Percentiles rank a stretch among this genome's conserved stretches.
Evolutionary conservation across 2,329 filamentous ascomycete genomes (phyloP).

Genomic region (Sclerotinia sclerotiorum): DNA sequence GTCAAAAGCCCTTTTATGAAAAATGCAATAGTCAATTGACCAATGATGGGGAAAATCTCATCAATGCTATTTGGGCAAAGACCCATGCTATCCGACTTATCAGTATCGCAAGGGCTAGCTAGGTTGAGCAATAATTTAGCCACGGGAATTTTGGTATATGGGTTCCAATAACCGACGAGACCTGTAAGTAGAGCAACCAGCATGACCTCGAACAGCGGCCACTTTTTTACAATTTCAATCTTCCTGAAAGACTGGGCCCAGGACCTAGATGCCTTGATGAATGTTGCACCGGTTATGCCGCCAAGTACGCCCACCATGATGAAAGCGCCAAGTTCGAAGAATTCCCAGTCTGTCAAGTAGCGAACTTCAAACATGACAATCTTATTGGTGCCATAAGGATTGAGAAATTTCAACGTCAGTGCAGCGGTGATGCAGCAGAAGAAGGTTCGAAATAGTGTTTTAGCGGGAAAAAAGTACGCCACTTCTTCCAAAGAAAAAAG

Average conservation of each 20-base stretch:
- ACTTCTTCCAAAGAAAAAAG: conserved; percentile 95
- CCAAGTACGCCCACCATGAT: conserved; percentile 83
- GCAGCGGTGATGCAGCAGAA: conserved; percentile 97
- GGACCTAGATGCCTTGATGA: conserved; percentile 90
- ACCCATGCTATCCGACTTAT: conserved; percentile 63
- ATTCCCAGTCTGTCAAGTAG: conserved; percentile 87
- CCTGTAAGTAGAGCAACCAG: conserved; percentile 85
- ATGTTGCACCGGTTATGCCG: conserved; percentile 80
- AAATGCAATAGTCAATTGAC: conserved; percentile 73
- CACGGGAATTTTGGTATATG: conserved; percentile 83
- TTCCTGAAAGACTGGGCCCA: conserved; percentile 91
- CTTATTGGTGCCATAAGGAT: conserved; percentile 94
- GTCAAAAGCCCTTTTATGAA: conserved; percentile 88
- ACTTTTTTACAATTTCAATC: conserved; percentile 74
- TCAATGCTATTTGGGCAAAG: conserved; percentile 72
- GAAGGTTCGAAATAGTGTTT: conserved; percentile 95
- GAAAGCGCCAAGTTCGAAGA: conserved; percentile 85
- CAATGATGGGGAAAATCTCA: conserved; percentile 76
- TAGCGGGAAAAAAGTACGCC: conserved; percentile 94
- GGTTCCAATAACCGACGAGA: conserved; percentile 88
- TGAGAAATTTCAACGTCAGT: conserved; percentile 87
- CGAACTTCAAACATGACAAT: conserved; percentile 96
- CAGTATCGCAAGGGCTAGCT: conserved; percentile 79
- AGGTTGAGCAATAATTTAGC: conserved; percentile 88
- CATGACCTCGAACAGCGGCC: conserved; percentile 83